Evolutionary conservation across 495 filamentous ascomycete genomes (phyloP), one percentile per base, ranked within the genome.

Genomic region (Tetracladium setigerum): DNA sequence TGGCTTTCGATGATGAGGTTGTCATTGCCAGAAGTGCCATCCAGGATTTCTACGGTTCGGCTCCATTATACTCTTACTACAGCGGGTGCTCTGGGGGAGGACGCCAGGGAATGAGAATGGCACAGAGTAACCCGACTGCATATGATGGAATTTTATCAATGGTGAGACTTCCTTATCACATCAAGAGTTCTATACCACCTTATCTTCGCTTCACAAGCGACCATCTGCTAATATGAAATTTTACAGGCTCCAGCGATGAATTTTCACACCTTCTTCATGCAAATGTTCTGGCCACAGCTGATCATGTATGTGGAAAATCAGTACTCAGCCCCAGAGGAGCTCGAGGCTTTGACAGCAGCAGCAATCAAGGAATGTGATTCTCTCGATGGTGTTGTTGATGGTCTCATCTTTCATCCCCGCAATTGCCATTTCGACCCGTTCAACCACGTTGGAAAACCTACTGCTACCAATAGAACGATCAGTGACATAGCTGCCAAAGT

Each of bases 31-130:
- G 68, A 34, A 22, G 41, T 7, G 27, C 66, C 18, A 53, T 61
- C 14, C 31, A 50, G 5, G 35, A 30, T 34, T 66, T 60, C 47
- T 73, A 73, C 46, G 63, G 67, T 4, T 44, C 38, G 16, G 16
- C 19, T 0, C 56, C 63, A 2, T 52, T 58, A 4, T 72, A 62
- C 49, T 66, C 67, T 8, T 74, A 72, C 54, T 74, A 59, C 47
- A 70, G 63, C 38, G 68, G 67, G 5, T 74, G 69, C 43, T 70
- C 67, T 10, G 67, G 64, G 46, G 69, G 69, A n/a, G 69, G 70
- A 8, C 57, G 69, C 0, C 66, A 71, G 38, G 70, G 69, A 5
- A 38, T 69, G 36, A 55, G 59, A 47, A 30, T 65, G 2, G 67
- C 70, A 5, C 66, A 73, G 51, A 53, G 55, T 7, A 65, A 68